Percentiles rank a stretch among this genome's conserved stretches.
phyloP scores from a whole-genome alignment of 1,284 basidiomycete species.

The Blastosporella zonata region DNA sequence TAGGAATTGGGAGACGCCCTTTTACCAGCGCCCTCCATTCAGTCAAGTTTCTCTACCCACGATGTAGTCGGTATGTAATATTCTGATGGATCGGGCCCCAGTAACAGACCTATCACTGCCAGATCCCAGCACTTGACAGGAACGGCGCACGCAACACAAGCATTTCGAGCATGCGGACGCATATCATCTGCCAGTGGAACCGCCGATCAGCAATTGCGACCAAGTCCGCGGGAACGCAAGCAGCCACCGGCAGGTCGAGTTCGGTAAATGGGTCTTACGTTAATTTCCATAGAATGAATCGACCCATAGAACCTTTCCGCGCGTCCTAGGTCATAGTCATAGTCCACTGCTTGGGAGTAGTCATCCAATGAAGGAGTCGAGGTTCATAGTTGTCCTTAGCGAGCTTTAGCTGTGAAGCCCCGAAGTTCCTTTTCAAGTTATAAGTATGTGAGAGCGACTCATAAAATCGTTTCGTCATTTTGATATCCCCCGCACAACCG shows the following conservation, averaged over 20 bases:
- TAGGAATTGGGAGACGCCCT: neutral
- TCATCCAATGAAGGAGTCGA: too few species aligned
- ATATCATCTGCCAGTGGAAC: neutral
- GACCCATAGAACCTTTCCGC: neutral
- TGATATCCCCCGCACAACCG: too few species aligned
- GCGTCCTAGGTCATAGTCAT: neutral
- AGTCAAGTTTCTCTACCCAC: neutral
- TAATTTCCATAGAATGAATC: neutral
- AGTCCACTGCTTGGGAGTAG: neutral
- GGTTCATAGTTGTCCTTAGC: too few species aligned
- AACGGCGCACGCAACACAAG: neutral
- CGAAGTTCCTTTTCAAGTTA: too few species aligned
- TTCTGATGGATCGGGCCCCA: neutral
- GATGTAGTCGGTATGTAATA: neutral
- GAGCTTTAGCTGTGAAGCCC: too few species aligned
- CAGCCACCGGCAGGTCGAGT: neutral
- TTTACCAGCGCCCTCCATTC: neutral
- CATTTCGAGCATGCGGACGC: neutral
- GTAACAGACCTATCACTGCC: neutral
- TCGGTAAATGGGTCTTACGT: neutral
- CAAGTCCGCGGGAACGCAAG: neutral
- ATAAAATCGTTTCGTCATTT: too few species aligned
- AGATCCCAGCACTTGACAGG: neutral
- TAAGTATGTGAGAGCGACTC: too few species aligned
- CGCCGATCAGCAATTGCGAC: neutral